Evolutionary conservation across 805 yeast species (phyloP).

Genomic region (Pichia ethanolica): DNA sequence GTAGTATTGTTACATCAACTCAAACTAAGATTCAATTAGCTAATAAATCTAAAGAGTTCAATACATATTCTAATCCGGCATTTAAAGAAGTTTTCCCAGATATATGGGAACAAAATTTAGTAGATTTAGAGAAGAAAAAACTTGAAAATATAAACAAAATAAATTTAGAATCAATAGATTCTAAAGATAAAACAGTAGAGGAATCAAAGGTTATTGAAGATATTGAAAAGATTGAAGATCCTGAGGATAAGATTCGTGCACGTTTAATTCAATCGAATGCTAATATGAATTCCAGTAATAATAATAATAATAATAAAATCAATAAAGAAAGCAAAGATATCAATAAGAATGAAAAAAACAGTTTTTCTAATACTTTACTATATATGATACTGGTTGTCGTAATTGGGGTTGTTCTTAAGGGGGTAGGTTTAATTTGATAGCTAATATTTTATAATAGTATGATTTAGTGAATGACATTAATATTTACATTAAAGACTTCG

Average conservation of each 20-base stretch:
- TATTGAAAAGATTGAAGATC: constrained; percentile 42
- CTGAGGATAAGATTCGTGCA: constrained; percentile 64
- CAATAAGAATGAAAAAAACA: neutral
- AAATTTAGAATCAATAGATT: constrained; percentile 29
- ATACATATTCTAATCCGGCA: constrained; percentile 44
- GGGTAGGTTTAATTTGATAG: neutral
- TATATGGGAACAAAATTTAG: constrained; percentile 37
- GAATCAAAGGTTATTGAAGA: constrained; percentile 14
- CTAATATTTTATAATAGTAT: too few species aligned
- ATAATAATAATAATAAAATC: too few species aligned
- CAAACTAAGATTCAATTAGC: constrained; percentile 52
- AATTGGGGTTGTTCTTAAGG: neutral
- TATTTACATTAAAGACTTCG: too few species aligned
- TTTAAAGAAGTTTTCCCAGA: constrained; percentile 67
- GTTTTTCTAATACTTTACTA: neutral
- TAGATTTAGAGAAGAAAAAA: constrained; percentile 21
- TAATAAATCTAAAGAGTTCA: constrained; percentile 51
- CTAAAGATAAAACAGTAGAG: constrained; percentile 8
- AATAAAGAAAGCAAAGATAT: too few species aligned
- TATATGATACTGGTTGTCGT: neutral
- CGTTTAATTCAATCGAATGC: constrained; percentile 8
- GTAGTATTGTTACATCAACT: constrained; percentile 63
- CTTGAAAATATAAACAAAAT: neutral
- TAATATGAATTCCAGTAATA: too few species aligned
- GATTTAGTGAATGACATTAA: too few species aligned